Evolutionary conservation across 305 asterid genomes (phyloP).

Genomic region (Fraxinus greggii): DNA sequence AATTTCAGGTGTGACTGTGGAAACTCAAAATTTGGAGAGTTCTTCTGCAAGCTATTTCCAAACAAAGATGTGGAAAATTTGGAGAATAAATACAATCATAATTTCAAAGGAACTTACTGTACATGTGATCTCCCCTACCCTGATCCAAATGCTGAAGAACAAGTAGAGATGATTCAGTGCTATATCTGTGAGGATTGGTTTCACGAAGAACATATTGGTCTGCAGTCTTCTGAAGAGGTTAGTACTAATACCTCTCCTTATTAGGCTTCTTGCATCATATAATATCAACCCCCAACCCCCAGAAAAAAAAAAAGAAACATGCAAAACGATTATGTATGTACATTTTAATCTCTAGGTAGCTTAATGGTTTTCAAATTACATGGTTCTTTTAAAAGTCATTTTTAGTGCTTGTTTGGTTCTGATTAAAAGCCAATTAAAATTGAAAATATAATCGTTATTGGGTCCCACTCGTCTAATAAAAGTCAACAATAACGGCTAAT

Average conservation of each 20-base stretch:
- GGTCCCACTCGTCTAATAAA: too few relatives aligned
- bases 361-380: background rate
- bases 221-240: slow-evolving; percentile 67
- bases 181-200: slow-evolving; percentile 98
- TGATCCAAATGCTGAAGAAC: slow-evolving; percentile 92
- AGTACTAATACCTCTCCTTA: slow-evolving; percentile 19
- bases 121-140: slow-evolving; percentile 90
- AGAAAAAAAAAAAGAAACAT: background rate
- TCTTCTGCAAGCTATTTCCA: slow-evolving; percentile 80
- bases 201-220: slow-evolving; percentile 92
- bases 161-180: slow-evolving; percentile 90
- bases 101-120: slow-evolving; percentile 87
- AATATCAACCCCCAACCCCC: background rate
- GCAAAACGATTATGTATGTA: background rate
- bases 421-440: too few relatives aligned
- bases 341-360: background rate
- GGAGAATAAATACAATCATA: slow-evolving; percentile 68
- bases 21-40: slow-evolving; percentile 87
- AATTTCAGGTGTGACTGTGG: slow-evolving; percentile 98
- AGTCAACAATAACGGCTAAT: too few relatives aligned
- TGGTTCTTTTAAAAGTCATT: background rate
- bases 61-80: slow-evolving; percentile 77
- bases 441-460: too few relatives aligned
- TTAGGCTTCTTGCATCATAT: slow-evolving; percentile 3
- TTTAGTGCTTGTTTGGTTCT: too few relatives aligned